These are phyloP conservation scores for Ophiognomonia clavigignenti-juglandacearum DNA, from an alignment of 2,329 filamentous ascomycete species.

Conservation along the genomic window DNA sequence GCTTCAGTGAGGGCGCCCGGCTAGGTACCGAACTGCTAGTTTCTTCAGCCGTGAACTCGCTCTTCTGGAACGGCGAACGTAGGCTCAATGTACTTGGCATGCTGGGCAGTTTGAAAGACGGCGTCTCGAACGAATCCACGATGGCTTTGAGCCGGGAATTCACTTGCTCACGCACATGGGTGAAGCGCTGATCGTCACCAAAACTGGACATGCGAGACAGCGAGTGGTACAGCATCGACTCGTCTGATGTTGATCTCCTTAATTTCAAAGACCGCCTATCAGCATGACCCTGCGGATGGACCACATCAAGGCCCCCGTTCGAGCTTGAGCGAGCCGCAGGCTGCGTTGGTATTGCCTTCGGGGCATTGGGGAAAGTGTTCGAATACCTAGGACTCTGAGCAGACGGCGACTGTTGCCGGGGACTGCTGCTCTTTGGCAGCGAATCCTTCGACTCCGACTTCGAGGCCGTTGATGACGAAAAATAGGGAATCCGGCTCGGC, in stretches of 20 bases:
- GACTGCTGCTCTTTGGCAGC: slow-evolving; percentile 21
- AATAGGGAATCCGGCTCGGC: slow-evolving; percentile 32
- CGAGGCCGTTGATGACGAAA: slow-evolving; percentile 25
- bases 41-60: slow-evolving; percentile 10
- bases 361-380: slow-evolving; percentile 6
- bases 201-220: slow-evolving; percentile 76
- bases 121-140: slow-evolving; percentile 76
- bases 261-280: slow-evolving; percentile 33
- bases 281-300: background rate
- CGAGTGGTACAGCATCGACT: slow-evolving; percentile 71
- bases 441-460: slow-evolving; percentile 21
- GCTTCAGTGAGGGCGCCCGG: slow-evolving; percentile 16
- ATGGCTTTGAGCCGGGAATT: slow-evolving; percentile 89
- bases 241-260: slow-evolving; percentile 66
- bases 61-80: slow-evolving; percentile 25
- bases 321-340: slow-evolving; percentile 7
- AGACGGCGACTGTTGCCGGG: slow-evolving; percentile 15
- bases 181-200: slow-evolving; percentile 77
- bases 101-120: slow-evolving; percentile 66
- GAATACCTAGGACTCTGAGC: slow-evolving; percentile 17
- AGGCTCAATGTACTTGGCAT: slow-evolving; percentile 16
- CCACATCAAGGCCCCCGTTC: slow-evolving; percentile 6
- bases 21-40: slow-evolving; percentile 12
- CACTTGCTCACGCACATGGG: slow-evolving; percentile 75
- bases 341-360: slow-evolving; percentile 3